phyloP scores from a whole-genome alignment of 345 rosid species.

The Microthlaspi erraticum region DNA sequence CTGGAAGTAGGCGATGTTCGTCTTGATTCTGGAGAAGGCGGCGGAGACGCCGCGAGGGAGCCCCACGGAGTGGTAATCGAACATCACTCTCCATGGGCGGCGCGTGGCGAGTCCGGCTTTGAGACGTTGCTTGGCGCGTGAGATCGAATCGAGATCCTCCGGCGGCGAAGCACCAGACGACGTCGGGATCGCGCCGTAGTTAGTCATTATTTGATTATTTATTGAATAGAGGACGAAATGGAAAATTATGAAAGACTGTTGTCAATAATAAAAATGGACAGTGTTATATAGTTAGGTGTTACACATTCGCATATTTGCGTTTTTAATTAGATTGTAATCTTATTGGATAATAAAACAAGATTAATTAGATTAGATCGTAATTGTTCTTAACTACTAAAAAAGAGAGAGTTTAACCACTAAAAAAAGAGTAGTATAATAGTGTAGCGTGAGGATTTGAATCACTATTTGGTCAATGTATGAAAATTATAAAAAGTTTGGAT shows the following conservation, averaged over 20 bases:
- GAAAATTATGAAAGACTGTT: constrained; percentile 9
- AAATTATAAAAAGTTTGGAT: constrained; percentile 1
- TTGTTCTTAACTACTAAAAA: background rate
- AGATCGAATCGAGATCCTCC: constrained; percentile 54
- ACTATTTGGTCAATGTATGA: constrained; percentile 14
- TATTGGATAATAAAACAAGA: background rate
- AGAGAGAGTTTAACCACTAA: too few species aligned
- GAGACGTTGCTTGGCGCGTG: constrained; percentile 68
- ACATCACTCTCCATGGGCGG: constrained; percentile 73
- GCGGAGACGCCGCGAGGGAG: constrained; percentile 50
- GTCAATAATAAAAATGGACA: background rate
- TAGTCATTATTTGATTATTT: constrained; percentile 51
- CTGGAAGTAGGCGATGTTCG: constrained; percentile 61
- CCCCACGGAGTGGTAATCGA: constrained; percentile 52
- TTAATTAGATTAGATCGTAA: constrained; percentile 11
- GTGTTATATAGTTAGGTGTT: constrained; percentile 1
- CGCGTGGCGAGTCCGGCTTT: constrained; percentile 63
- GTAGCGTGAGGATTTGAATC: constrained; percentile 20
- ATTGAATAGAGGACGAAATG: constrained; percentile 5
- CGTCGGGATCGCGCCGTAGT: constrained; percentile 82
- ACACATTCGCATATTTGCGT: constrained; percentile 3
- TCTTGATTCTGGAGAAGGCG: constrained; percentile 50
- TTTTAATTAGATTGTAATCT: background rate
- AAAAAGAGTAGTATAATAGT: background rate
- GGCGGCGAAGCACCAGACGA: constrained; percentile 52